phyloP scores from a whole-genome alignment of 2,329 filamentous ascomycete species.

The Emergomyces orientalis region DNA sequence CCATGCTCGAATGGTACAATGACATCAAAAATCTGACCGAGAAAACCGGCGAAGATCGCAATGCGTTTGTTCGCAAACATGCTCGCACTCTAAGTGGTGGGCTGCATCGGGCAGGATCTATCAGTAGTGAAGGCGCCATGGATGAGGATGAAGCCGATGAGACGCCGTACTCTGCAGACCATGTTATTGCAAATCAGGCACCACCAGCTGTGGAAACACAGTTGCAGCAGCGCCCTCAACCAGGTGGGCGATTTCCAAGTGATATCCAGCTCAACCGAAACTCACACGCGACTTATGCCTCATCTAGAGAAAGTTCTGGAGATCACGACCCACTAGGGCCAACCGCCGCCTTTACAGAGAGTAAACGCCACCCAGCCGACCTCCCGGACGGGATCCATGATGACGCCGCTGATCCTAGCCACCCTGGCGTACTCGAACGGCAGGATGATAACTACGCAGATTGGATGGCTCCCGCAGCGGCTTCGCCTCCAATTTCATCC shows the following conservation, averaged over 20 bases:
- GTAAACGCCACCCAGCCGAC: background rate
- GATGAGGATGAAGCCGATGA: constrained; percentile 64
- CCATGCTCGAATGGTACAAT: constrained; percentile 94
- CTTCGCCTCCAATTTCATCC: constrained; percentile 10
- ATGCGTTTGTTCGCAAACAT: constrained; percentile 75
- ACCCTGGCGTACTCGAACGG: constrained; percentile 13
- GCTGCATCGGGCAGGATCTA: constrained; percentile 48
- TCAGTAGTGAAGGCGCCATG: constrained; percentile 66
- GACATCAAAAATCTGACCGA: constrained; percentile 87
- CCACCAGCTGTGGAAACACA: constrained; percentile 30
- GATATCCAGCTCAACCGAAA: constrained; percentile 81
- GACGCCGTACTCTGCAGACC: constrained; percentile 55
- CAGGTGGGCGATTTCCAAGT: constrained; percentile 94
- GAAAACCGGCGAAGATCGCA: constrained; percentile 77
- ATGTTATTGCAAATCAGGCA: constrained; percentile 29
- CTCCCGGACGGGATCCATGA: constrained; percentile 25
- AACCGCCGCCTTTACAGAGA: constrained; percentile 37
- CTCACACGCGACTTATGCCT: constrained; percentile 69
- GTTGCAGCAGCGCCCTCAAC: constrained; percentile 64
- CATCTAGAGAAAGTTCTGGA: constrained; percentile 69
- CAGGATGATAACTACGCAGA: constrained; percentile 41
- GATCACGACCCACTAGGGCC: constrained; percentile 54
- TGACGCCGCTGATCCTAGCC: background rate
- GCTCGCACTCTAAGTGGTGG: constrained; percentile 64
- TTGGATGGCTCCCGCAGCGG: constrained; percentile 46